phyloP scores from a whole-genome alignment of 768 basidiomycete species.

The Leccinellum luteum region DNA sequence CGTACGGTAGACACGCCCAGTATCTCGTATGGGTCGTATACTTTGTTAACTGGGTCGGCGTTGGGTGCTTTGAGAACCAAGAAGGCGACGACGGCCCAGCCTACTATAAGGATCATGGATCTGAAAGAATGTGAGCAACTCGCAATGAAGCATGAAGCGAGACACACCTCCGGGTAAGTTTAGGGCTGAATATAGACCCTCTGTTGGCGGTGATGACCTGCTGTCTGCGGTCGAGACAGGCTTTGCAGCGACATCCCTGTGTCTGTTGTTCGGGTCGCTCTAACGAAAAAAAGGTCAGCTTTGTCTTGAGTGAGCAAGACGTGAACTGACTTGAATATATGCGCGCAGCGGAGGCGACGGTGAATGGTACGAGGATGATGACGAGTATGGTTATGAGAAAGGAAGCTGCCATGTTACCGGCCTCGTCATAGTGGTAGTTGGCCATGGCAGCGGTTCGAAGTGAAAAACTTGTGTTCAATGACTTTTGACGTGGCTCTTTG shows the following conservation, averaged over 20 bases:
- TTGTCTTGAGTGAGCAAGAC: constrained; percentile 5
- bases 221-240: constrained; percentile 56
- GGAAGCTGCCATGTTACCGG: constrained; percentile 83
- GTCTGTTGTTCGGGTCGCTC: constrained; percentile 32
- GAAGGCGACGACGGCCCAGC: constrained; percentile 73
- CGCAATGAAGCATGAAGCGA: not conserved
- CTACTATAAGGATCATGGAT: constrained; percentile 55
- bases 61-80: constrained; percentile 62
- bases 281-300: constrained; percentile 5
- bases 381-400: constrained; percentile 89
- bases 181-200: constrained; percentile 49
- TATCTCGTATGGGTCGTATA: constrained; percentile 95
- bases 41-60: constrained; percentile 56
- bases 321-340: constrained; percentile 42
- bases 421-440: constrained; percentile 83
- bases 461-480: not conserved
- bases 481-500: constrained; percentile 20
- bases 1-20: constrained; percentile 65
- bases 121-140: constrained; percentile 33
- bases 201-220: constrained; percentile 40
- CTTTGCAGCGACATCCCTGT: constrained; percentile 58
- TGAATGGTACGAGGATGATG: constrained; percentile 77
- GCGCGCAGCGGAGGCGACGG: constrained; percentile 47
- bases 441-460: constrained; percentile 49
- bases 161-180: constrained; percentile 50